These are phyloP conservation scores for Boechera retrofracta DNA, from an alignment of 345 rosid genomes.

Conservation along the genomic window DNA sequence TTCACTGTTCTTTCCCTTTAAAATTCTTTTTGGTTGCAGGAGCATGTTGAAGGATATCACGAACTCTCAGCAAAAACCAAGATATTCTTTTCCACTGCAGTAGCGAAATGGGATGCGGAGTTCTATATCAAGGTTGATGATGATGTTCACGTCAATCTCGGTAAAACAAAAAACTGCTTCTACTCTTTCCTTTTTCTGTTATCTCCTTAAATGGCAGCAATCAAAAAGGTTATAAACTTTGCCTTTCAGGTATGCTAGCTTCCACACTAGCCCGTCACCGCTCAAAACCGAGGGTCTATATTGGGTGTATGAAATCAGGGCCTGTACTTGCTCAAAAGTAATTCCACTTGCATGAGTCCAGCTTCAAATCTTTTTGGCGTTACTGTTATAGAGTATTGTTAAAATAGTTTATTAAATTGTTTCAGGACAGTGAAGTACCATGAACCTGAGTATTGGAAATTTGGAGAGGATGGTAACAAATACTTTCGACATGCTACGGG, in stretches of 20 bases:
- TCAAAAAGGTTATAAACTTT: neutral
- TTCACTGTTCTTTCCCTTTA: neutral
- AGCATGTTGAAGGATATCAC: slow-evolving; percentile 97
- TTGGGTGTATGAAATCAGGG: slow-evolving; percentile 99
- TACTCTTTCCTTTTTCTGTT: neutral
- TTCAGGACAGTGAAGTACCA: slow-evolving; percentile 90
- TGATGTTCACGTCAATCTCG: slow-evolving; percentile 98
- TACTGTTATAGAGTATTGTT: neutral
- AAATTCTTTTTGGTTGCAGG: slow-evolving; percentile 52
- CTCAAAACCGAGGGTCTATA: slow-evolving; percentile 86
- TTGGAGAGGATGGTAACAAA: slow-evolving; percentile 94
- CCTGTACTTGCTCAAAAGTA: slow-evolving; percentile 97
- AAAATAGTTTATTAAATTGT: slow-evolving; percentile 9
- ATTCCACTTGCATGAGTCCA: slow-evolving; percentile 17
- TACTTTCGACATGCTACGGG: slow-evolving; percentile 98
- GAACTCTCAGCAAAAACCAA: slow-evolving; percentile 98
- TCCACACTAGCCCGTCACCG: slow-evolving; percentile 89
- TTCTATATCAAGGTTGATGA: slow-evolving; percentile 96
- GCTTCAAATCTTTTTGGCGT: neutral
- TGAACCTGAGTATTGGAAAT: slow-evolving; percentile 99
- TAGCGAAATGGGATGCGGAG: slow-evolving; percentile 96
- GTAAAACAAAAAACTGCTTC: slow-evolving; percentile 43
- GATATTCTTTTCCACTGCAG: slow-evolving; percentile 86
- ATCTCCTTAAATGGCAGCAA: neutral
- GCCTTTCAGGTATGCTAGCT: slow-evolving; percentile 71